Base-by-base conservation (phyloP, 1,284 basidiomycete species). In the Ganoderma meredithae region DNA sequence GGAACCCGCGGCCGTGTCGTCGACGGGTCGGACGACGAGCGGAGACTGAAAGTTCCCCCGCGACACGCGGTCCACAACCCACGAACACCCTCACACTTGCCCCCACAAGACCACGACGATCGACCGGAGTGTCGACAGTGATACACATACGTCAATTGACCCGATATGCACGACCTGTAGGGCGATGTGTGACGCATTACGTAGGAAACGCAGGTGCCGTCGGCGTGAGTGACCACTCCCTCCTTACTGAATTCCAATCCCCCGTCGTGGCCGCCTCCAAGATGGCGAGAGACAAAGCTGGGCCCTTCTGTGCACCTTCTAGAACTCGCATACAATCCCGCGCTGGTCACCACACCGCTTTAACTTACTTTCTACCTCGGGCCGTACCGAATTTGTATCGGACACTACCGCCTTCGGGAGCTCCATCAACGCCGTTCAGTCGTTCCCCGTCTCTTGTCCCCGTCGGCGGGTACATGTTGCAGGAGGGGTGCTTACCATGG, bases 31-130 rank as follows among this genome's bases (percentile, higher is more conserved):
- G 47, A 49, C 52, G 52, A 55, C 36, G 58, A 62, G 60, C 60
- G 60, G 60, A 62, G 60, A 62, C 41, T 49, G 60, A 62, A 62
- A 62, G 22, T 44, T 43, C n/a, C 59, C 39, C 59, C 59, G 59
- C 59, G 36, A 40, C 36, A 25, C 39, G 13, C 52, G 31, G 27
- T 27, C 41, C 39, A 27, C 36, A 41, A 41, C 33, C 39, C n/a
- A 40, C 8, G 39, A 41, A 60, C 8, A 25, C 47, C 47, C 47
- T 49, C 47, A 49, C 22, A 25, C 47, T 40, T 47, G 44, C 44
- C 44, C 17, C 44, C 52, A 19, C 52, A 58, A 17, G 31, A 8
- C 22, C 36, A 10, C 39, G 13, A 22, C 58, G 7, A 41, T 25
- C 33, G 22, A 33, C n/a, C 39, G 3, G 58, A 22, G 40, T 39